Percentiles rank a stretch among this genome's conserved stretches.
These are phyloP conservation scores for Magnaporthales sp. DNA, from an alignment of 2,329 filamentous ascomycete species.

Conservation along the genomic window DNA sequence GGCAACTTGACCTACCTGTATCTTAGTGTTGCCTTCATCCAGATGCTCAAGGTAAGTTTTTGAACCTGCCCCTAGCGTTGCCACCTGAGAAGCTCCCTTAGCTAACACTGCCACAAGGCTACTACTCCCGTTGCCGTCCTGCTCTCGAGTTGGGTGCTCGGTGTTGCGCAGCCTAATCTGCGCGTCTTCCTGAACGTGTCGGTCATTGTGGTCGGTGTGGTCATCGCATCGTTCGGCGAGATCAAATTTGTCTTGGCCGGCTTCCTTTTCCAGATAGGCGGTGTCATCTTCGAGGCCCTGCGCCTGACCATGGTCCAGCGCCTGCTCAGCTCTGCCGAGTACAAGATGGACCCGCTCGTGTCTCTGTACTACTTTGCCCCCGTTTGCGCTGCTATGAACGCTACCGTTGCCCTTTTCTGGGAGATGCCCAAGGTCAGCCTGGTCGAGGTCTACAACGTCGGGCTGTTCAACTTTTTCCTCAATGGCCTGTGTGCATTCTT, in stretches of 20 bases:
- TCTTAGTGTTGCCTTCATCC: conserved; percentile 91
- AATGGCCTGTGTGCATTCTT: conserved; percentile 75
- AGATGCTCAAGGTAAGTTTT: conserved; percentile 71
- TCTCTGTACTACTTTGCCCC: conserved; percentile 88
- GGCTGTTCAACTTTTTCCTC: conserved; percentile 60
- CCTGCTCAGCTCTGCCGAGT: conserved; percentile 71
- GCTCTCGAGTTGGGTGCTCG: conserved; percentile 79
- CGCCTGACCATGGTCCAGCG: conserved; percentile 79
- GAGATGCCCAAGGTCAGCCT: conserved; percentile 64
- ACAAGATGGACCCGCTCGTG: conserved; percentile 86
- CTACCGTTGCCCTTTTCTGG: conserved; percentile 61
- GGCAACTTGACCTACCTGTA: conserved; percentile 95
- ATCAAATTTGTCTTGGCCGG: conserved; percentile 82
- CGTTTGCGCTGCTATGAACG: conserved; percentile 76
- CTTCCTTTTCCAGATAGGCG: conserved; percentile 70
- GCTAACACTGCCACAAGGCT: conserved; percentile 38
- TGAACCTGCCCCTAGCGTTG: conserved; percentile 27
- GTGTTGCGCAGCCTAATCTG: conserved; percentile 73
- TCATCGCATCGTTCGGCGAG: conserved; percentile 91
- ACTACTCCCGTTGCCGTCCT: conserved; percentile 92
- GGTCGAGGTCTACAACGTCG: conserved; percentile 64
- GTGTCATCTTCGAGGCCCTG: conserved; percentile 74
- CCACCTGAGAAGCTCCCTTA: not conserved
- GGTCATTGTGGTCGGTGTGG: conserved; percentile 86
- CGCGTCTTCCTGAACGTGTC: conserved; percentile 89